A percentile compares a stretch with the other conserved stretches of the same genome.
phyloP scores from a whole-genome alignment of 805 yeast species.

The Lachancea waltii region DNA sequence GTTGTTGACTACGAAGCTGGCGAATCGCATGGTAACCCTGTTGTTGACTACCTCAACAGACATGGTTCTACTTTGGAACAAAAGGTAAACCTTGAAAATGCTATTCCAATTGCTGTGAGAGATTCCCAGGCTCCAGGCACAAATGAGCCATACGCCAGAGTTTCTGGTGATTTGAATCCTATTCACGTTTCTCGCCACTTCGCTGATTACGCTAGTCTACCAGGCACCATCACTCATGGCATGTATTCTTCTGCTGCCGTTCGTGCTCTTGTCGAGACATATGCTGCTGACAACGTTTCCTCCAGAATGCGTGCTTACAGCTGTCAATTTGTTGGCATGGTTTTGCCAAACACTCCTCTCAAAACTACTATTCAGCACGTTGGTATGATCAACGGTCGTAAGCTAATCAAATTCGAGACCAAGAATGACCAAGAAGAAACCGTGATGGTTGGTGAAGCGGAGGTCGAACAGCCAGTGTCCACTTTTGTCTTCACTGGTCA shows the following conservation, averaged over 20 bases:
- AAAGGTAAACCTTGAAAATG: slow-evolving; percentile 82
- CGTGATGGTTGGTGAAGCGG: slow-evolving; percentile 93
- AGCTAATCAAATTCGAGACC: slow-evolving; percentile 88
- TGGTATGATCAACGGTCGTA: slow-evolving; percentile 99
- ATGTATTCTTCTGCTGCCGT: slow-evolving; percentile 97
- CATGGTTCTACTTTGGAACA: slow-evolving; percentile 92
- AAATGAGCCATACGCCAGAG: slow-evolving; percentile 93
- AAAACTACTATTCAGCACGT: slow-evolving; percentile 86
- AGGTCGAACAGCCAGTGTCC: slow-evolving; percentile 95
- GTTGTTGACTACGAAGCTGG: slow-evolving; percentile 83
- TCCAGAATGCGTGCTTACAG: slow-evolving; percentile 91
- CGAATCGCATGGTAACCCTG: slow-evolving; percentile 94
- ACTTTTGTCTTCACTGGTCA: slow-evolving; percentile 98
- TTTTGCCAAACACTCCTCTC: slow-evolving; percentile 87
- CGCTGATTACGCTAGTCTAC: slow-evolving; percentile 85
- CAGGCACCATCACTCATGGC: slow-evolving; percentile 98
- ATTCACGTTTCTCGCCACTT: slow-evolving; percentile 95
- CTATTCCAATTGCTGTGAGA: slow-evolving; percentile 70
- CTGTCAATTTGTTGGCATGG: slow-evolving; percentile 93
- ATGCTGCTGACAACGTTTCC: slow-evolving; percentile 97
- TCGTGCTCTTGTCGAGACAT: slow-evolving; percentile 90
- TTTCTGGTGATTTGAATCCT: slow-evolving; percentile 97
- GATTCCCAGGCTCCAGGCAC: slow-evolving; percentile 81
- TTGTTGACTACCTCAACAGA: slow-evolving; percentile 85
- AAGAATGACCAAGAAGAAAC: slow-evolving; percentile 73